These are phyloP conservation scores for Trypanosoma platydactyli DNA, from an alignment of 208 protist genomes.

Conservation along the genomic window DNA sequence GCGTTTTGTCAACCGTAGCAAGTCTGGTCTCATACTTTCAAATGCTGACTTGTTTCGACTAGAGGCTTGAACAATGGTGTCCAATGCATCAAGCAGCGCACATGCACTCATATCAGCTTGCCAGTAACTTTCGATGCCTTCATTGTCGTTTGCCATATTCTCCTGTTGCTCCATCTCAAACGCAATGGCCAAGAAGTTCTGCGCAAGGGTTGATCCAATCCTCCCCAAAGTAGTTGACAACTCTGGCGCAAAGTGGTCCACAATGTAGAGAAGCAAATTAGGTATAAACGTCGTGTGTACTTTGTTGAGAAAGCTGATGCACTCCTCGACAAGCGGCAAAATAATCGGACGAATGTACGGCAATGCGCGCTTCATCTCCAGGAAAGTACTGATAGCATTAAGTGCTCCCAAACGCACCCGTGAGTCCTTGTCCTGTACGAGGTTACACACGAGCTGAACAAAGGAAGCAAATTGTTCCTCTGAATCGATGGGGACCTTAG, in stretches of 20 bases:
- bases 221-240: slow-evolving; percentile 72
- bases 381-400: slow-evolving; percentile 82
- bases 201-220: slow-evolving; percentile 67
- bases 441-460: slow-evolving; percentile 62
- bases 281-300: slow-evolving; percentile 89
- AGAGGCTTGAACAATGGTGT: slow-evolving; percentile 69
- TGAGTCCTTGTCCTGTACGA: slow-evolving; percentile 67
- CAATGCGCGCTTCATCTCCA: slow-evolving; percentile 78
- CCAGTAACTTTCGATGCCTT: slow-evolving; percentile 31
- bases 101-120: slow-evolving; percentile 69
- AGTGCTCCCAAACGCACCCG: slow-evolving; percentile 80
- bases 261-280: slow-evolving; percentile 76
- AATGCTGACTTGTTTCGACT: slow-evolving; percentile 51
- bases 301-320: slow-evolving; percentile 71
- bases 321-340: slow-evolving; percentile 83
- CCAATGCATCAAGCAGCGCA: slow-evolving; percentile 70
- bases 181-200: slow-evolving; percentile 76
- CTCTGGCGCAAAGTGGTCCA: slow-evolving; percentile 83
- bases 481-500: slow-evolving; percentile 71
- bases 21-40: slow-evolving; percentile 48
- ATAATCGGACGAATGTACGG: slow-evolving; percentile 64
- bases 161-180: slow-evolving; percentile 73
- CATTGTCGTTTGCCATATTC: slow-evolving; percentile 26
- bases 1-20: slow-evolving; percentile 52
- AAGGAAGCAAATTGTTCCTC: slow-evolving; percentile 80